Evolutionary conservation across 2,329 filamentous ascomycete genomes (phyloP).

Genomic region (Xylaria sp.): DNA sequence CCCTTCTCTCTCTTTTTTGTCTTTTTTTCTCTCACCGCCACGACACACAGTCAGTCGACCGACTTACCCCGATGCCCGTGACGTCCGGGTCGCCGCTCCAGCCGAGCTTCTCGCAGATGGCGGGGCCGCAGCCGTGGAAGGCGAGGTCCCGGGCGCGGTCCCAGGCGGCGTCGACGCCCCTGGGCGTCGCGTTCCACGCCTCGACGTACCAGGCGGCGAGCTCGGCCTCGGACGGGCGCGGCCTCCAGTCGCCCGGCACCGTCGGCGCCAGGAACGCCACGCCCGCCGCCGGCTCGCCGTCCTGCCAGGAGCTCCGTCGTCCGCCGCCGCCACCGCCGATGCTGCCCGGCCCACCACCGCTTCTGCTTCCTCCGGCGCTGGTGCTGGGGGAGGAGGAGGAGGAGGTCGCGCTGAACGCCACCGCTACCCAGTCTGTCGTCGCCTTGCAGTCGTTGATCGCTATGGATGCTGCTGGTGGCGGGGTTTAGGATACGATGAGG

Average conservation of each 20-base stretch:
- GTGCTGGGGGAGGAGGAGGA: too few species aligned
- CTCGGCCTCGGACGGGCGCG: not conserved
- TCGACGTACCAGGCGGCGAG: not conserved
- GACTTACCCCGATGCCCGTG: not conserved
- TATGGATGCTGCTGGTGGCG: not conserved
- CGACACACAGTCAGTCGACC: not conserved
- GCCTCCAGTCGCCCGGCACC: not conserved
- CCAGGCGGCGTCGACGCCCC: not conserved
- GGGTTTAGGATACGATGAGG: not conserved
- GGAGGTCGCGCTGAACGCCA: too few species aligned
- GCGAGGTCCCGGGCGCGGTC: not conserved
- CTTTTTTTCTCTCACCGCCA: too few species aligned
- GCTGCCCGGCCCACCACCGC: too few species aligned
- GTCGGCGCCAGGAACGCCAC: not conserved
- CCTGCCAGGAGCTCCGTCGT: not conserved
- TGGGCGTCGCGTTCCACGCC: not conserved
- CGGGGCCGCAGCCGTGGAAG: not conserved
- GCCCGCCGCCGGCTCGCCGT: not conserved
- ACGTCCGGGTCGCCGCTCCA: not conserved
- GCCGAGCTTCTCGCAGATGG: not conserved
- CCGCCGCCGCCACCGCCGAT: too few species aligned
- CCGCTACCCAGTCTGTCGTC: not conserved
- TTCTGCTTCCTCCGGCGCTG: too few species aligned
- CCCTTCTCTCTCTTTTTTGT: too few species aligned
- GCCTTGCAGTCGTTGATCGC: not conserved